Percentiles rank a stretch among this genome's conserved stretches.
Evolutionary conservation across 352 stramenopile species (phyloP).

Genomic region (Pythium apleroticum): DNA sequence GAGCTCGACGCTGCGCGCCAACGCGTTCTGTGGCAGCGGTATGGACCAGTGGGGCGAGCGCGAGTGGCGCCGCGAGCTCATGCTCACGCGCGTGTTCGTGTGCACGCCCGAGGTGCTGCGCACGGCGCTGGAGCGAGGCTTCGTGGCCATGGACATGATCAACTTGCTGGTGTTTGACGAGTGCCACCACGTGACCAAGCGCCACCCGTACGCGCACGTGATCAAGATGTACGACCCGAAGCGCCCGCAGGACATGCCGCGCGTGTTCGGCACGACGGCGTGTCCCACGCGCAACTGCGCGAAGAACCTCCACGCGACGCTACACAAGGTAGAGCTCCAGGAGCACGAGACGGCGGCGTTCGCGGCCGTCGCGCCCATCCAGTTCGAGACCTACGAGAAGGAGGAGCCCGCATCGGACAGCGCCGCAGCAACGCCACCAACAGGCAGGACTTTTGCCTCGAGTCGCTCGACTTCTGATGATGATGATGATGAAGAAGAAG

Average conservation of each 20-base stretch:
- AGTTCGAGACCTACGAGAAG: slow-evolving; percentile 57
- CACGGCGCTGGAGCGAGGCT: slow-evolving; percentile 82
- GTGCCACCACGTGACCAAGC: slow-evolving; percentile 89
- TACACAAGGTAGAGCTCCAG: slow-evolving; percentile 72
- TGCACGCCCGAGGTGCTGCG: slow-evolving; percentile 87
- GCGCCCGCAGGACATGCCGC: slow-evolving; percentile 33
- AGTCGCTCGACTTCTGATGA: too few relatives aligned
- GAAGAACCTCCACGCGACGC: slow-evolving; percentile 59
- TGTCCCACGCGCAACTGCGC: slow-evolving; percentile 57
- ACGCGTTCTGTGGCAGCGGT: slow-evolving; percentile 48
- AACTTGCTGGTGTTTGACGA: slow-evolving; percentile 91
- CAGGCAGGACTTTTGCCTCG: too few relatives aligned
- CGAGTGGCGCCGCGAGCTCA: slow-evolving; percentile 62
- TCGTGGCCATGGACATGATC: slow-evolving; percentile 71
- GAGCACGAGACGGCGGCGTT: slow-evolving; percentile 53
- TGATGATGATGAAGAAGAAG: slow-evolving; percentile 5
- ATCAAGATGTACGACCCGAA: slow-evolving; percentile 80
- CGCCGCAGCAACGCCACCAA: too few relatives aligned
- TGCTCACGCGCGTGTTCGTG: slow-evolving; percentile 70
- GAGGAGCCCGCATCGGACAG: slow-evolving; percentile 5
- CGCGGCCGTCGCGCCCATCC: slow-evolving; percentile 63
- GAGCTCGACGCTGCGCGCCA: slow-evolving; percentile 55
- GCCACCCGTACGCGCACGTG: slow-evolving; percentile 87
- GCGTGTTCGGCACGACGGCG: slow-evolving; percentile 87
- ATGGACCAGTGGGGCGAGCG: slow-evolving; percentile 63